phyloP scores from a whole-genome alignment of 352 stramenopile species.

The Globisporangium spinosum region DNA sequence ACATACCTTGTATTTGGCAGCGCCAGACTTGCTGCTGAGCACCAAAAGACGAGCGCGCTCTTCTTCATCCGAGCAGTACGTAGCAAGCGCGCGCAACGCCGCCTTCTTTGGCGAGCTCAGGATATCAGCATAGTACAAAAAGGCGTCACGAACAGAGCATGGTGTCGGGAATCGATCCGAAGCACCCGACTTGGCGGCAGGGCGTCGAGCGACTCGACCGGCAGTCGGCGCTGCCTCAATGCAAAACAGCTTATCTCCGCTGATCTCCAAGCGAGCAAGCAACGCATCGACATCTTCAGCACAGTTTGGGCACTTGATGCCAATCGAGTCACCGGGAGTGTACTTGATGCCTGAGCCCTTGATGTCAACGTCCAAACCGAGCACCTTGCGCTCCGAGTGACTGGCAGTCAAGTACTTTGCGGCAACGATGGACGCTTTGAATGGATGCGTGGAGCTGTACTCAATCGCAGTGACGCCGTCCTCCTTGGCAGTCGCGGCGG shows the following conservation, averaged over 20 bases:
- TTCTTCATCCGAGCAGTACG: slow-evolving; percentile 60
- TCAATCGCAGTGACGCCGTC: slow-evolving; percentile 17
- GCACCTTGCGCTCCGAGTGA: slow-evolving; percentile 51
- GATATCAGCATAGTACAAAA: slow-evolving; percentile 83
- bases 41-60: slow-evolving; percentile 58
- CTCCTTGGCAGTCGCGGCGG: background rate
- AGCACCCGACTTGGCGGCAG: slow-evolving; percentile 25
- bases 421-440: slow-evolving; percentile 34
- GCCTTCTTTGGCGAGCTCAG: slow-evolving; percentile 77
- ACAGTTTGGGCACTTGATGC: slow-evolving; percentile 81
- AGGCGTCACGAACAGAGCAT: slow-evolving; percentile 70
- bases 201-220: slow-evolving; percentile 18
- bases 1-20: slow-evolving; percentile 56
- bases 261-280: slow-evolving; percentile 47
- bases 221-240: slow-evolving; percentile 29
- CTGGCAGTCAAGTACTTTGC: slow-evolving; percentile 51
- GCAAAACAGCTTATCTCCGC: slow-evolving; percentile 29
- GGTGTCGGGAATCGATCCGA: slow-evolving; percentile 43
- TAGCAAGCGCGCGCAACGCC: slow-evolving; percentile 54
- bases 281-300: slow-evolving; percentile 59
- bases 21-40: slow-evolving; percentile 66
- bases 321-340: slow-evolving; percentile 81
- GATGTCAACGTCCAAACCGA: slow-evolving; percentile 50
- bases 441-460: slow-evolving; percentile 47
- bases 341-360: slow-evolving; percentile 53